Conservation (phyloP, 2,329 filamentous ascomycete genomes). For the Colletotrichum cuscutae region DNA sequence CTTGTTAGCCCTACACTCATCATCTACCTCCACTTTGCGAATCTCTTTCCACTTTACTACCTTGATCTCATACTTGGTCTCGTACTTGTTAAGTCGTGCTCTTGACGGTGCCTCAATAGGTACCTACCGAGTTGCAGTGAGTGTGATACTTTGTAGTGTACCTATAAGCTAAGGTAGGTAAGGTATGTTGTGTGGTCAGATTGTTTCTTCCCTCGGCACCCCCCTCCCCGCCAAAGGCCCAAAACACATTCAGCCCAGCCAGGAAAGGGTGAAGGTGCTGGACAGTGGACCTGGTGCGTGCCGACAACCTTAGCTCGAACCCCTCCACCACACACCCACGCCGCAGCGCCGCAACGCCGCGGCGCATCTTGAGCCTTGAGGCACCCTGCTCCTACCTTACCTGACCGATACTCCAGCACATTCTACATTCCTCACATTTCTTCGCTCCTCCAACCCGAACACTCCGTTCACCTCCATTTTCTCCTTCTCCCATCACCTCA, state of each 20-base stretch:
- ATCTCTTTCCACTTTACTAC: not conserved
- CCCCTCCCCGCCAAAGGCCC: constrained; percentile 24
- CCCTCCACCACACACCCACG: constrained; percentile 13
- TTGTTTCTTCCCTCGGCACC: constrained; percentile 26
- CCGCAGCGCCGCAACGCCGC: constrained; percentile 5
- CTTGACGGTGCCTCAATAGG: not conserved
- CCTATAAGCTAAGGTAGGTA: too few species aligned
- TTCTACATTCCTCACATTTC: constrained; percentile 1
- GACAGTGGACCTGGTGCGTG: not conserved
- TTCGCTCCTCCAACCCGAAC: constrained; percentile 1
- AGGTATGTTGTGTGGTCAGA: too few species aligned
- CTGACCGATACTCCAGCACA: not conserved
- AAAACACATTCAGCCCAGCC: not conserved
- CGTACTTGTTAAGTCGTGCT: not conserved
- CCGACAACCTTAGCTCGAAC: constrained; percentile 18
- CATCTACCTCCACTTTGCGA: constrained; percentile 11
- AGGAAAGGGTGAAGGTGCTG: not conserved
- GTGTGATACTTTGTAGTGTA: not conserved
- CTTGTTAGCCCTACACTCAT: constrained; percentile 11
- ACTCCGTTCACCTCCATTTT: not conserved
- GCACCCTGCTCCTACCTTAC: not conserved
- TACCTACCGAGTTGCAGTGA: not conserved
- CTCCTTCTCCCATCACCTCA: not conserved
- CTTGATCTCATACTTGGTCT: not conserved
- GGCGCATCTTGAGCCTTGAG: not conserved